Evolutionary conservation across 2,329 filamentous ascomycete genomes (phyloP), one percentile per base, ranked within the genome.

Genomic region (Massarina eburnea): DNA sequence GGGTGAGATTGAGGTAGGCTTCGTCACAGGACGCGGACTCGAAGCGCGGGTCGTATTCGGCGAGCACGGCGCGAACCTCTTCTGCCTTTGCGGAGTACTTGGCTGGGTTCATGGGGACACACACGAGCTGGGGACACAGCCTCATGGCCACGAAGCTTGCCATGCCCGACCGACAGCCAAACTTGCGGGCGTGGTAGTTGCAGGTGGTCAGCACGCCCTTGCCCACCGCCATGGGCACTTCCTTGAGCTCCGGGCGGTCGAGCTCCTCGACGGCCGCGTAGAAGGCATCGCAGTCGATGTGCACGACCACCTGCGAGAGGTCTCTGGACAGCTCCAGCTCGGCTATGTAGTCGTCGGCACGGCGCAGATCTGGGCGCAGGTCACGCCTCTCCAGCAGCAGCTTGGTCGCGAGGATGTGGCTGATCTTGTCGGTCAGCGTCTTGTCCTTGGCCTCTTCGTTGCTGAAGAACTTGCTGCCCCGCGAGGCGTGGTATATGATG

Each of bases 211-310:
- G 67, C 2, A 87, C 84, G 7, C 84, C 84, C 58, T 80, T 80
- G 1, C 94, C 94, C 0, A 99, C 94, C 0, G 92, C 91, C 73
- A 99, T 96, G 0, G 94, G 94, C 0, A 95, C 76, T 30, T 91
- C 78, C 48, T 87, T 88, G 36, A 99, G 78, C 64, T 96, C 91
- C 0, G 92, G 94, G 1, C 86, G 80, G 53, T 80, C 76, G 34
- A 80, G 67, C 61, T 79, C 89, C 68, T 97, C 94, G 1, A 97
- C 94, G 0, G 94, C 90, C 1, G 94, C 94, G 63, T 94, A 99
- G 71, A 99, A 99, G 14, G 94, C 94, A 74, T 99, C 94, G 71
- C 94, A 97, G 68, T 99, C 94, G 38, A 97, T 81, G 66, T 99
- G 94, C 1, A 97, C 86, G 19, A 97, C 82, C 46, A 83, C 77